Base-by-base conservation (phyloP, 441 rosid genomes). In the Kokia cookei region DNA sequence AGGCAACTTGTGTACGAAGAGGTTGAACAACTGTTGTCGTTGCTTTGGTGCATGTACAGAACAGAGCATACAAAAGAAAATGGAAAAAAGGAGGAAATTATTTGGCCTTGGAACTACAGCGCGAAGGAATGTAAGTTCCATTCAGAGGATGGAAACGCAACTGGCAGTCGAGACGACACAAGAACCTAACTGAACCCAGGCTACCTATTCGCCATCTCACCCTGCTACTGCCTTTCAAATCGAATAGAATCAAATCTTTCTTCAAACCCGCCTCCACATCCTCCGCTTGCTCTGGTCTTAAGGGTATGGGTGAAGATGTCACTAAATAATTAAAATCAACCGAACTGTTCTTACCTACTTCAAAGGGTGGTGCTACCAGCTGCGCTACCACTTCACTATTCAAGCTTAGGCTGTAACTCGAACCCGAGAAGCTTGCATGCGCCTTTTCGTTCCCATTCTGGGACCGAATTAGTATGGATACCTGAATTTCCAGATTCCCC, bases 191-290 rank as follows among this genome's bases (percentile, higher is more conserved):
- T 0, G 97, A 91, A 0, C 97, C 98, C 40, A 96, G 76, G 32
- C 60, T 80, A 37, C 94, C 93, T 0, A 93, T 85, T 58, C 88
- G 79, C 97, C 99, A 93, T 51, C 87, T 79, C n/a, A 91, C 80
- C 76, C 73, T 83, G 3, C 87, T 78, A 7, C 81, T 82, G 15
- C 98, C 99, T 80, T 83, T 84, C 63, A 96, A 77, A 48, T 83
- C 88, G 65, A 93, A 93, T 22, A 51, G 71, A n/a, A 91, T 78
- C 19, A 62, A 47, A 80, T 96, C 90, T 50, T 71, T 65, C 43
- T 83, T 88, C 77, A 93, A 7, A 29, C 81, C 81, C n/a, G 0
- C 6, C 69, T 86, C 88, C 26, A 82, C 83, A 2, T 48, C 54
- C 66, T 78, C 77, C 84, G 79, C 80, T 65, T 81, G 77, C 3